These are phyloP conservation scores for Metarhizium album DNA, from an alignment of 2,329 filamentous ascomycete genomes.

Conservation along the genomic window DNA sequence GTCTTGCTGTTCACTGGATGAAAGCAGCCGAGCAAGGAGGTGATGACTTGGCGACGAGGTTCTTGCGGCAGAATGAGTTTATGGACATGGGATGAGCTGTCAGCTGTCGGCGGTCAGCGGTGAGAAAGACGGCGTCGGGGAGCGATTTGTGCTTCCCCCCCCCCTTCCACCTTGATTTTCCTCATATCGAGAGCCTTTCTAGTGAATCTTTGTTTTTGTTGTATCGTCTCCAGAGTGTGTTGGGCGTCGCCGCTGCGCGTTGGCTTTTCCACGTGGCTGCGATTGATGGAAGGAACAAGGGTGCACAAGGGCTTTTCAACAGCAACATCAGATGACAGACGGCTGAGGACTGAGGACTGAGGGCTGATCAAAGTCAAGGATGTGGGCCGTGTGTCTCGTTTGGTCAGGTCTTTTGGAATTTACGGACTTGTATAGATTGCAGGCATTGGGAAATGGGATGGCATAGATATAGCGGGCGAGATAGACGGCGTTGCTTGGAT, in stretches of 20 bases:
- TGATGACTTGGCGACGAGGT: conserved; percentile 72
- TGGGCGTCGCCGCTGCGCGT: too few relatives aligned
- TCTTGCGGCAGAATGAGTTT: conserved; percentile 57
- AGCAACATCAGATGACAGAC: too few relatives aligned
- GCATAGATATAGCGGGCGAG: background rate
- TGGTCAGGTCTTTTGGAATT: background rate
- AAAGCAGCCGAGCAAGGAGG: conserved; percentile 77
- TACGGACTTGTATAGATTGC: background rate
- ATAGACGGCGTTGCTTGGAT: background rate
- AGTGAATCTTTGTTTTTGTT: background rate
- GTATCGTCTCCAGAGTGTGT: too few relatives aligned
- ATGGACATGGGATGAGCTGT: conserved; percentile 23
- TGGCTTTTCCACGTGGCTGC: too few relatives aligned
- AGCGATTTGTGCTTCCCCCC: too few relatives aligned
- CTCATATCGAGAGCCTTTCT: background rate
- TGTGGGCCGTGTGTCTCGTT: background rate
- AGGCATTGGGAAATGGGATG: background rate
- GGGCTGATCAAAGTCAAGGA: too few relatives aligned
- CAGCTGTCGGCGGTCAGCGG: too few relatives aligned
- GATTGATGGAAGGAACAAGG: too few relatives aligned
- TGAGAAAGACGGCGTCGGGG: background rate
- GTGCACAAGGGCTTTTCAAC: too few relatives aligned
- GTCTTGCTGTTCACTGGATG: conserved; percentile 96
- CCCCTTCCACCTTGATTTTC: too few relatives aligned
- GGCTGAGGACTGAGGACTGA: too few relatives aligned